Evolutionary conservation across 768 basidiomycete genomes (phyloP).

Genomic region (Leccinum fibrillosum): DNA sequence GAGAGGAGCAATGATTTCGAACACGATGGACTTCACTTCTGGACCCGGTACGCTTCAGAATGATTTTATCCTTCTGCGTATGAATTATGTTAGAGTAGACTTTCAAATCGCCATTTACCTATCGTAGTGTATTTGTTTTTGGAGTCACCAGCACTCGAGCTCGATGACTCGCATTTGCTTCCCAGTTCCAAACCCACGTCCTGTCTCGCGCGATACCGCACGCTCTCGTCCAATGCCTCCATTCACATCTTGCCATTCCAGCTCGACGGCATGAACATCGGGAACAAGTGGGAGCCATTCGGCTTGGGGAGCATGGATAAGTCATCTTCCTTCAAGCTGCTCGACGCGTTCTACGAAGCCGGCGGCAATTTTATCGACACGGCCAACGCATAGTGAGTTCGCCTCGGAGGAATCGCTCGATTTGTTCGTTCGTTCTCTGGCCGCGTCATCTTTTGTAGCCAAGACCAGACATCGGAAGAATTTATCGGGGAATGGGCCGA

Average conservation of each 20-base stretch:
- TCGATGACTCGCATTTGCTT: too few species aligned
- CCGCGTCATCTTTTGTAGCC: slow-evolving; percentile 25
- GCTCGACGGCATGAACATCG: neutral
- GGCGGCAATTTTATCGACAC: neutral
- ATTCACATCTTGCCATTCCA: neutral
- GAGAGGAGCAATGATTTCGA: too few species aligned
- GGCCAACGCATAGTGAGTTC: neutral
- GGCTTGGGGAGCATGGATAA: neutral
- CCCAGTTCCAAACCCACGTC: neutral
- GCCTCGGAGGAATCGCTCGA: neutral
- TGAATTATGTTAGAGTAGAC: too few species aligned
- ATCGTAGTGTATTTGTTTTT: too few species aligned
- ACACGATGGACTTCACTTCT: too few species aligned
- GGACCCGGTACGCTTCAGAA: too few species aligned
- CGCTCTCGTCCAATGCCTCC: neutral
- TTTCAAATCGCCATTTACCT: too few species aligned
- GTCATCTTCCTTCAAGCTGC: neutral
- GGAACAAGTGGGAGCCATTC: neutral
- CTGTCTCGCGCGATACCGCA: neutral
- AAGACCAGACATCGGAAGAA: slow-evolving; percentile 54
- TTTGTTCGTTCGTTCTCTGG: neutral
- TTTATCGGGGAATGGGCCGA: slow-evolving; percentile 53
- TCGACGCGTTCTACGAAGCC: neutral
- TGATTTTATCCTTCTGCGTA: too few species aligned
- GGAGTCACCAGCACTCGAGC: too few species aligned